These are phyloP conservation scores for Rosa chinensis DNA, from an alignment of 306 rosid species.

Conservation along the genomic window DNA sequence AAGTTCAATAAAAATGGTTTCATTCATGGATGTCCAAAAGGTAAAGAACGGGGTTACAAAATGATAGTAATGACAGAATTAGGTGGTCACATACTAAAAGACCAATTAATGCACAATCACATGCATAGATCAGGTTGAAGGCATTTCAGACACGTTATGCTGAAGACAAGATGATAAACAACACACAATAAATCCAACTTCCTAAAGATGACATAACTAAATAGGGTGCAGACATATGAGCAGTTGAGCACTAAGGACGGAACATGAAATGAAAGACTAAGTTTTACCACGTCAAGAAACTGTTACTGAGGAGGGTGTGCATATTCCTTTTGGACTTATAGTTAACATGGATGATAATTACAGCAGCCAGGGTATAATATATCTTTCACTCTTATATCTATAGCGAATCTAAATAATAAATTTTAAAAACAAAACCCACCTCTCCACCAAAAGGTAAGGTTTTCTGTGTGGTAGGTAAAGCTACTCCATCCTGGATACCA, in stretches of 20 bases:
- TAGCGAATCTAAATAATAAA: slow-evolving; percentile 20
- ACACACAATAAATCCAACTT: background rate
- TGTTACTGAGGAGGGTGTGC: background rate
- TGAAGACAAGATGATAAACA: background rate
- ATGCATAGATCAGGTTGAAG: background rate
- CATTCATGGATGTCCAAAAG: background rate
- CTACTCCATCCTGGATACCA: slow-evolving; percentile 81
- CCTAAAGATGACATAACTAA: background rate
- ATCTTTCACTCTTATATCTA: slow-evolving; percentile 12
- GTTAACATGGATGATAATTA: background rate
- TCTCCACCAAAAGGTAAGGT: slow-evolving; percentile 97
- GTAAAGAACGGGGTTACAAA: background rate
- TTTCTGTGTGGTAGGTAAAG: slow-evolving; percentile 71
- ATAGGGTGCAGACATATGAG: background rate
- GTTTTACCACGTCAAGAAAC: background rate
- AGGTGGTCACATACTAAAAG: background rate
- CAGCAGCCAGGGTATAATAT: slow-evolving; percentile 17
- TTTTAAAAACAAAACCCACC: slow-evolving; percentile 48
- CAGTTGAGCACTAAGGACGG: slow-evolving; percentile 3
- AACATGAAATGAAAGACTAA: background rate
- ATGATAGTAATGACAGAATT: background rate
- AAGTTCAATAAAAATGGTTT: background rate
- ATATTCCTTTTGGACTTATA: background rate
- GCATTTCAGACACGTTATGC: background rate
- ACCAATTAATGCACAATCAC: background rate